Evolutionary conservation across 805 yeast species (phyloP), one percentile per base, ranked within the genome.

Genomic region (Kockiozyma suomiensis): DNA sequence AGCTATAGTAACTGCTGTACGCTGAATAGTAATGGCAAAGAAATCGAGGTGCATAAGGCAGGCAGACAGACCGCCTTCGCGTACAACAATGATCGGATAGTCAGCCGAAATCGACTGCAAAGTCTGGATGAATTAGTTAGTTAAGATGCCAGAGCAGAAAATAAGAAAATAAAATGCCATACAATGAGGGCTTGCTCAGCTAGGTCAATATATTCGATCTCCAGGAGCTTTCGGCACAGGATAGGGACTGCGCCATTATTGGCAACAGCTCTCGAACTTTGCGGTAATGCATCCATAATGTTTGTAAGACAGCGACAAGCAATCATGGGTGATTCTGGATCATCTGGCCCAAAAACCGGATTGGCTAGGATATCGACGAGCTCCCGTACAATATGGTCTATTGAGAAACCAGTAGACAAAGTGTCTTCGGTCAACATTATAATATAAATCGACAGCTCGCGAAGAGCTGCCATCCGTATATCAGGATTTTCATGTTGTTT

Each of bases 121-220:
- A 1, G 75, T 71, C 58, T 68, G 74, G 13, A 89, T 77, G 30
- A 76, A 79, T 43, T 74, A 70, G 1, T 86, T 82, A 23, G 81
- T n/a, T n/a, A n/a, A n/a, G n/a, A n/a, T n/a, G n/a, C n/a, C n/a
- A 75, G 32, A 79, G 79, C 59, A 85, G 75, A 0, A 91, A 83
- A 15, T 87, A 82, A 71, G 82, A 78, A 69, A 86, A 92, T 48
- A 87, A 26, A 33, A 28, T 12, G 4, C 21, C 69, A 74, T 0
- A 92, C 84, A 69, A 86, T 92, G 42, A 91, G 74, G 0, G 91
- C 90, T 73, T 92, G 97, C 70, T 93, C 99, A 0, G 97, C 96
- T 55, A 93, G 77, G 71, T 93, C 99, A 55, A 93, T 92, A 70
- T 83, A 92, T 56, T 85, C 84, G 17, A 93, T 86, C 63, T 90